phyloP scores from a whole-genome alignment of 2,329 filamentous ascomycete species.

The Beauveria asiatica region DNA sequence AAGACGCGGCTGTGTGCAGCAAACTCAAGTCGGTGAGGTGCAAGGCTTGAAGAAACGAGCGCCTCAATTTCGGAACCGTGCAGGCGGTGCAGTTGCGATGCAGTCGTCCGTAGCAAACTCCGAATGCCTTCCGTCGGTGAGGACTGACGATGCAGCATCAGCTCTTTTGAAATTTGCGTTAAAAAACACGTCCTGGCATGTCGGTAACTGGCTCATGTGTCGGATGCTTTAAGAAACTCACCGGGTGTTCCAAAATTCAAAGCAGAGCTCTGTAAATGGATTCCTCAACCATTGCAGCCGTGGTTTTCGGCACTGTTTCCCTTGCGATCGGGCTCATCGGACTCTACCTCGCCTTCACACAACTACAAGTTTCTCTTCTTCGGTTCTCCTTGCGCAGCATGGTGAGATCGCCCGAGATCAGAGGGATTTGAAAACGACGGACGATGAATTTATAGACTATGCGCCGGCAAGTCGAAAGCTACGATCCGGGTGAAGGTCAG shows the following conservation, averaged over 20 bases:
- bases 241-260: neutral
- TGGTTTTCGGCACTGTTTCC: neutral
- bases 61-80: neutral
- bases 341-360: neutral
- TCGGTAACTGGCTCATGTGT: neutral
- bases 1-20: neutral
- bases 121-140: neutral
- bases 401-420: neutral
- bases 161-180: neutral
- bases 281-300: neutral
- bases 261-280: neutral
- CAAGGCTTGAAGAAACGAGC: neutral
- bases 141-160: neutral
- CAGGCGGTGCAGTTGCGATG: neutral
- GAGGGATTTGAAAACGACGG: neutral
- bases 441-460: neutral
- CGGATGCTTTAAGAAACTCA: neutral
- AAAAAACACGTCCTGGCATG: neutral
- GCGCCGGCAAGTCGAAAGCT: neutral
- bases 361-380: neutral
- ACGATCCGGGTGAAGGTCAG: no score
- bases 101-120: neutral
- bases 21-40: neutral
- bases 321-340: neutral
- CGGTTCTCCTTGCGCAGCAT: neutral